A percentile compares a stretch with the other conserved stretches of the same genome.
These are phyloP conservation scores for Phytophthora megakarya DNA, from an alignment of 352 stramenopile genomes.

Conservation along the genomic window DNA sequence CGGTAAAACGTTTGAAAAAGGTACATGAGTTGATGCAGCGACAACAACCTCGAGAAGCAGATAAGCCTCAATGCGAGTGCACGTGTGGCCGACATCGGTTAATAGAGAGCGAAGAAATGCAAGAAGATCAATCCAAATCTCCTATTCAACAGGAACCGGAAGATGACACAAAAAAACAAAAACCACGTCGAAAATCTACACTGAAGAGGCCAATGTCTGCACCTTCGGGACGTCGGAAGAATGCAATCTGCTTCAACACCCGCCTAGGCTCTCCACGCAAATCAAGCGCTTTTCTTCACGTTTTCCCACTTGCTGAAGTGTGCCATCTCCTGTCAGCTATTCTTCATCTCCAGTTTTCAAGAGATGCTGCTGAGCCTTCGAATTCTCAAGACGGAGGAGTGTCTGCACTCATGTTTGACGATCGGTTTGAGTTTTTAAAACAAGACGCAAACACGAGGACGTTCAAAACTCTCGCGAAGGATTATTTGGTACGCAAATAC, in stretches of 20 bases:
- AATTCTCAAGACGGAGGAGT: slow-evolving; percentile 8
- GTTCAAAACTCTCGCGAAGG: slow-evolving; percentile 67
- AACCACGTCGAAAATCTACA: slow-evolving; percentile 35
- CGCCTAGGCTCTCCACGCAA: slow-evolving; percentile 35
- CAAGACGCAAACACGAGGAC: slow-evolving; percentile 22
- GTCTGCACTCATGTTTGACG: slow-evolving; percentile 32
- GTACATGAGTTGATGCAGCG: slow-evolving; percentile 47
- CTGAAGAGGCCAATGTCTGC: slow-evolving; percentile 36
- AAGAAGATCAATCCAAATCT: slow-evolving; percentile 12
- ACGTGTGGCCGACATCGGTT: slow-evolving; percentile 53
- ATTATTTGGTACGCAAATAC: slow-evolving; percentile 71
- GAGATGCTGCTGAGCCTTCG: slow-evolving; percentile 40
- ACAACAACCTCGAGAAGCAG: background rate
- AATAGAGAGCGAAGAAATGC: slow-evolving; percentile 30
- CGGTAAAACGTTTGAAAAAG: slow-evolving; percentile 52
- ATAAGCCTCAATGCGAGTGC: slow-evolving; percentile 44
- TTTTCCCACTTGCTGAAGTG: slow-evolving; percentile 63
- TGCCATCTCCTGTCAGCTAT: slow-evolving; percentile 66
- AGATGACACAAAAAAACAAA: slow-evolving; percentile 26
- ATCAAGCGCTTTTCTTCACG: slow-evolving; percentile 41
- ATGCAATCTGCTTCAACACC: slow-evolving; percentile 49
- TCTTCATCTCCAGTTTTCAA: slow-evolving; percentile 66
- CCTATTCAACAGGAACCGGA: slow-evolving; percentile 2
- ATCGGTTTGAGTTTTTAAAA: slow-evolving; percentile 46
- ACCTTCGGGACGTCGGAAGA: slow-evolving; percentile 42